Evolutionary conservation across 129 eudicot species (phyloP).

Genomic region (Pittosporum tobira): DNA sequence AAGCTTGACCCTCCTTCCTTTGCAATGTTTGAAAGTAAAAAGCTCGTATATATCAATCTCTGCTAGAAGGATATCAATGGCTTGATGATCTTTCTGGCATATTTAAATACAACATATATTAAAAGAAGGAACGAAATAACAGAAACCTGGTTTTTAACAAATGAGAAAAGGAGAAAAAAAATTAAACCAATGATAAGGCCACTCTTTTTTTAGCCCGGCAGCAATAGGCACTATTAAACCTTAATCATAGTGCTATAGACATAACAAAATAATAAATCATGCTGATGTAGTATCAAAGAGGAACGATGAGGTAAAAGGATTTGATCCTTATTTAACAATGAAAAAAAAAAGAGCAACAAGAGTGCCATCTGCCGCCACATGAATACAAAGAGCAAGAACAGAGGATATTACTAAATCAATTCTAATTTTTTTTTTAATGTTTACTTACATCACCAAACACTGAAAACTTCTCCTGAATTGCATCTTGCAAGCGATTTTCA

Average conservation of each 20-base stretch:
- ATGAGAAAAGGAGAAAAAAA: background rate
- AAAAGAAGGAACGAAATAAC: constrained; percentile 6
- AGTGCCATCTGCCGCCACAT: background rate
- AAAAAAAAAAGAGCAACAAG: background rate
- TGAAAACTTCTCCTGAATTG: constrained; percentile 91
- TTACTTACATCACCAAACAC: constrained; percentile 89
- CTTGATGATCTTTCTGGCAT: constrained; percentile 81
- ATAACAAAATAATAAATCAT: background rate
- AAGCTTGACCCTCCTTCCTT: constrained; percentile 85
- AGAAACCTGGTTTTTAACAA: background rate
- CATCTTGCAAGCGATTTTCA: constrained; percentile 88
- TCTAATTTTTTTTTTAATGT: constrained; percentile 11
- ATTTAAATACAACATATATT: constrained; percentile 15
- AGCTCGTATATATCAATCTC: constrained; percentile 98
- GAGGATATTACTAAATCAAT: background rate
- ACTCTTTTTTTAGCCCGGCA: background rate
- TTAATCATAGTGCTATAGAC: background rate
- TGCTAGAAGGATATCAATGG: constrained; percentile 90
- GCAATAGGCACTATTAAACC: background rate
- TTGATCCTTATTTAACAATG: background rate
- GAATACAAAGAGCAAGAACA: background rate
- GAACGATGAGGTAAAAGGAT: background rate
- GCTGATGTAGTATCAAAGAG: too few relatives aligned
- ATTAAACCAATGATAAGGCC: background rate
- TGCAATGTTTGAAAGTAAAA: constrained; percentile 92